Conservation (phyloP, 2,329 filamentous ascomycete species). For the Beauveria medogensis region DNA sequence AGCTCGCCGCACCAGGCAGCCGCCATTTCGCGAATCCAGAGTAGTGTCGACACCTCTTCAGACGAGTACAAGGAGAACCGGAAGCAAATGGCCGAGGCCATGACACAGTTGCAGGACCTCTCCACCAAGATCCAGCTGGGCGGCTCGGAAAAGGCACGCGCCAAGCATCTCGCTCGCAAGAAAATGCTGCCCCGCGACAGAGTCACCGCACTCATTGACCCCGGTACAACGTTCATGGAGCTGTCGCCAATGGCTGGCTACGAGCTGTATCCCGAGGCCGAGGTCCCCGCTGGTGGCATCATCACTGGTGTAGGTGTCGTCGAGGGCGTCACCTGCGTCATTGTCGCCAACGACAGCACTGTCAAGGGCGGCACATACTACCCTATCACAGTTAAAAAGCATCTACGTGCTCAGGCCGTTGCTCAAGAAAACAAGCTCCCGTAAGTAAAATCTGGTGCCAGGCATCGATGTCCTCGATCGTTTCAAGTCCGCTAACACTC, state of each 20-base stretch:
- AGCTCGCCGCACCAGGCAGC: slow-evolving; percentile 73
- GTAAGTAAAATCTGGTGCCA: slow-evolving; percentile 31
- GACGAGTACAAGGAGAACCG: slow-evolving; percentile 76
- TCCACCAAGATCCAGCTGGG: slow-evolving; percentile 66
- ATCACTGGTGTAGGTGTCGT: slow-evolving; percentile 88
- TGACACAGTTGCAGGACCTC: slow-evolving; percentile 59
- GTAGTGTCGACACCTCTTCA: slow-evolving; percentile 66
- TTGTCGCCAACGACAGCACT: slow-evolving; percentile 92
- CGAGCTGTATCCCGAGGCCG: slow-evolving; percentile 76
- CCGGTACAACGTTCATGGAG: slow-evolving; percentile 84
- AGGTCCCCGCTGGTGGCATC: slow-evolving; percentile 83
- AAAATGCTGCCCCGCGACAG: slow-evolving; percentile 95
- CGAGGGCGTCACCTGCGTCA: slow-evolving; percentile 83
- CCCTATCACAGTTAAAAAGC: slow-evolving; percentile 96
- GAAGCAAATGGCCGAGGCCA: slow-evolving; percentile 65
- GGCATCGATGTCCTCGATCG: background rate
- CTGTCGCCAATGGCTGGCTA: slow-evolving; percentile 87
- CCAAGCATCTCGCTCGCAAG: slow-evolving; percentile 78
- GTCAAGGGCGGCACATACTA: slow-evolving; percentile 98
- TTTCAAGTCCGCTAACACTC: background rate
- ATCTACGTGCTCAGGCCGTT: slow-evolving; percentile 83
- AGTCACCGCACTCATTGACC: slow-evolving; percentile 78
- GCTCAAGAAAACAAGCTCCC: slow-evolving; percentile 76
- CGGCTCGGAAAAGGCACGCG: slow-evolving; percentile 70
- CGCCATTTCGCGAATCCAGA: slow-evolving; percentile 73